phyloP scores from a whole-genome alignment of 176 grass and related monocot genomes.

The Aechmea fasciata region DNA sequence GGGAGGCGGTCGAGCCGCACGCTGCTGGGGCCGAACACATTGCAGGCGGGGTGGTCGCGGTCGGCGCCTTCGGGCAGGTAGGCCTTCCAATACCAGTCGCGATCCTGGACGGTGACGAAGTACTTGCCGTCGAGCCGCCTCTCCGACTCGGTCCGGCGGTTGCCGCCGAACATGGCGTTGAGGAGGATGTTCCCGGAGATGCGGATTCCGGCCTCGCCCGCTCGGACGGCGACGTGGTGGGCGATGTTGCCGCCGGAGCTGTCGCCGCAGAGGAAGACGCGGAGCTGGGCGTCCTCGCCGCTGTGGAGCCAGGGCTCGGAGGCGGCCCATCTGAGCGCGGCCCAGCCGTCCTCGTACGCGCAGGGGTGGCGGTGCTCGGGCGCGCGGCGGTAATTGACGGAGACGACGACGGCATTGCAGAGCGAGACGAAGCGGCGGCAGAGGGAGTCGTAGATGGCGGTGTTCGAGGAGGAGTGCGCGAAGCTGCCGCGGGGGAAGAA shows the following conservation, averaged over 20 bases:
- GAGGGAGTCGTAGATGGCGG: conserved; percentile 70
- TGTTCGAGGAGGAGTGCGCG: conserved; percentile 65
- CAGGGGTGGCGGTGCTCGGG: conserved; percentile 85
- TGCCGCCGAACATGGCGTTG: conserved; percentile 95
- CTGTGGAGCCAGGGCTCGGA: conserved; percentile 66
- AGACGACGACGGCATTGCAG: conserved; percentile 62
- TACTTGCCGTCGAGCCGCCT: conserved; percentile 80
- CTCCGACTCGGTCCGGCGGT: conserved; percentile 64
- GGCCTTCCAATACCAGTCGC: conserved; percentile 99
- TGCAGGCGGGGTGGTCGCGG: conserved; percentile 88
- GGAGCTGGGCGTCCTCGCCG: conserved; percentile 25
- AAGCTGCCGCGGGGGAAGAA: conserved; percentile 99
- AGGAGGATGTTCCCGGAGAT: conserved; percentile 80
- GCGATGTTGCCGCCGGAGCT: conserved; percentile 97
- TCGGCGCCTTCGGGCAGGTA: conserved; percentile 88
- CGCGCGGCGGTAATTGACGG: conserved; percentile 83
- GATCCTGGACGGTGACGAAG: conserved; percentile 92
- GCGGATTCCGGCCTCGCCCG: conserved; percentile 57
- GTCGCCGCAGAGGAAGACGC: conserved; percentile 87
- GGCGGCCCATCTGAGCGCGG: conserved; percentile 67
- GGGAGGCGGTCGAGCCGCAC: conserved; percentile 34
- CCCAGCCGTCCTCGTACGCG: conserved; percentile 90
- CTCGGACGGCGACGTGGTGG: conserved; percentile 79
- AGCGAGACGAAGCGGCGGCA: conserved; percentile 76
- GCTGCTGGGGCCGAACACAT: conserved; percentile 84